phyloP scores from a whole-genome alignment of 2,329 filamentous ascomycete genomes.

The Thelonectria rubi region DNA sequence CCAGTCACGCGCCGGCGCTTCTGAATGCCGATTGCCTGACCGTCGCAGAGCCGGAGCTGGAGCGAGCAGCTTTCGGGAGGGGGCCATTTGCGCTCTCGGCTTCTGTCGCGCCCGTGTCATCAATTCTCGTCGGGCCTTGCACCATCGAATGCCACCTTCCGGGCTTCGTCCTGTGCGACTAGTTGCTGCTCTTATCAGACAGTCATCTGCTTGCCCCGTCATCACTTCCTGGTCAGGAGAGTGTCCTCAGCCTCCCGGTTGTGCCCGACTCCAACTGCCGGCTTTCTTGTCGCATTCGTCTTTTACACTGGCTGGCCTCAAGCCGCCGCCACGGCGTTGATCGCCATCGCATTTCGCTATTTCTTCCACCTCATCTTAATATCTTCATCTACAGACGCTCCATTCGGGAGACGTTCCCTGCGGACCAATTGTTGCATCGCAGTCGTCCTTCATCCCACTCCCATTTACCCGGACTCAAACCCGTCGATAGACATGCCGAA shows the following conservation, averaged over 20 bases:
- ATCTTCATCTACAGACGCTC: neutral
- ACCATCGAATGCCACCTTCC: neutral
- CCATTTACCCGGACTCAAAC: neutral
- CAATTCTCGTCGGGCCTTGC: constrained; percentile 27
- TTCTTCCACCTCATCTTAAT: neutral
- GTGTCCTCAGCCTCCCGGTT: neutral
- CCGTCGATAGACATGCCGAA: constrained; percentile 41
- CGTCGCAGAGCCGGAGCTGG: constrained; percentile 29
- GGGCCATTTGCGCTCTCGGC: constrained; percentile 30
- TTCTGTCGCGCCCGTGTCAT: constrained; percentile 14
- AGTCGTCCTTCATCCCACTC: neutral
- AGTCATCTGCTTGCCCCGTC: neutral
- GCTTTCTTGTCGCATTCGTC: neutral
- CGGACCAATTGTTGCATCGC: neutral
- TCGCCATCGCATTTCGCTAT: neutral
- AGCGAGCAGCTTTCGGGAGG: constrained; percentile 37
- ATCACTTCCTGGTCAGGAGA: neutral
- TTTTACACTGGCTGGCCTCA: neutral
- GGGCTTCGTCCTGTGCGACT: neutral
- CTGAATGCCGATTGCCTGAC: constrained; percentile 39
- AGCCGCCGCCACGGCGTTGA: constrained; percentile 5
- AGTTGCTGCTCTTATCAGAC: neutral
- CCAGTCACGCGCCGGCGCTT: constrained; percentile 22
- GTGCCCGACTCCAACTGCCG: neutral
- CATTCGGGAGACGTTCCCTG: constrained; percentile 6